These are phyloP conservation scores for Bolboschoenus planiculmis DNA, from an alignment of 176 grass and related monocot species.

Conservation along the genomic window DNA sequence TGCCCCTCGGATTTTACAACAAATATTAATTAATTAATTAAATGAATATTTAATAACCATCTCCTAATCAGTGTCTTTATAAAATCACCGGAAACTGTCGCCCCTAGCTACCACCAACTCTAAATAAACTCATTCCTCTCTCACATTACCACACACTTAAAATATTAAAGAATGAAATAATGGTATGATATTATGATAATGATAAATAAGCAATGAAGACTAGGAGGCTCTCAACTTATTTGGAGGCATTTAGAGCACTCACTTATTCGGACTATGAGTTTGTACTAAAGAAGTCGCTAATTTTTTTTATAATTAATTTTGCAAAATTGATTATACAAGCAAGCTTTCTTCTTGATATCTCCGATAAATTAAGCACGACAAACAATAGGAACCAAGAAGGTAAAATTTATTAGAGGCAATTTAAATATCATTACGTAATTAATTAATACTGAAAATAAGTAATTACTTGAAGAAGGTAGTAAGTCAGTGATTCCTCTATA, in stretches of 20 bases:
- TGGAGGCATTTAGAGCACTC: background rate
- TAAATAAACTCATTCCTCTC: background rate
- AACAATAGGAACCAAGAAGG: background rate
- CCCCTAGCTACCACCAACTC: background rate
- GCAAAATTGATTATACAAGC: background rate
- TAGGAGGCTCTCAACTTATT: too few relatives aligned
- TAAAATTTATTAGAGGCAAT: background rate
- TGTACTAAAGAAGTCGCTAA: background rate
- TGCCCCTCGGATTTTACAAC: background rate
- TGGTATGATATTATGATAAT: background rate
- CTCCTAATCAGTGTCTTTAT: slow-evolving; percentile 17
- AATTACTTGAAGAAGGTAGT: background rate
- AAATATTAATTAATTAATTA: slow-evolving; percentile 4
- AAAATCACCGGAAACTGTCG: slow-evolving; percentile 11
- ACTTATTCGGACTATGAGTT: background rate
- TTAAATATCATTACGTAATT: background rate
- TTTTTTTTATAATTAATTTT: background rate
- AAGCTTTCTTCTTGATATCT: background rate
- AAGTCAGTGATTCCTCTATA: background rate
- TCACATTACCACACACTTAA: background rate
- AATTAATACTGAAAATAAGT: background rate
- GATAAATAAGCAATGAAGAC: background rate
- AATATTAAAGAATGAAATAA: background rate
- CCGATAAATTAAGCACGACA: background rate
- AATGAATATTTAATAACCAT: slow-evolving; percentile 7